phyloP scores from a whole-genome alignment of 106 monocot species.

The Dendrobium officinale region DNA sequence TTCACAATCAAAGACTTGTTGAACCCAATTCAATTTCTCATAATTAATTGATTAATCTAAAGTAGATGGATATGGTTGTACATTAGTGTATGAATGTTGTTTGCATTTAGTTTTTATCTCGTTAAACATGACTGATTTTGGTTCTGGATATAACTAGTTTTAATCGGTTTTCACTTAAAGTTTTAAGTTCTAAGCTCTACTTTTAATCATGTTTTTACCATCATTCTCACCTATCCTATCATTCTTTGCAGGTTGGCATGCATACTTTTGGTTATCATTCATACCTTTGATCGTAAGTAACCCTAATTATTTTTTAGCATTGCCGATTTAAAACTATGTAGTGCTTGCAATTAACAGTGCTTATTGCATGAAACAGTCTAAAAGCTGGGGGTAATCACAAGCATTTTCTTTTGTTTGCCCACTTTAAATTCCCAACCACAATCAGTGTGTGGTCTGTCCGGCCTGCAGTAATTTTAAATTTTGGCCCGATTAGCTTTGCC shows the following conservation, averaged over 20 bases:
- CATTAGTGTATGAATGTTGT: too few relatives aligned
- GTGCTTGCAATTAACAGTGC: background rate
- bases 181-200: background rate
- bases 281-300: constrained; percentile 58
- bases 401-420: background rate
- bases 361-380: background rate
- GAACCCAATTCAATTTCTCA: too few relatives aligned
- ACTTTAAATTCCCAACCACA: background rate
- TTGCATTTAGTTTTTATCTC: background rate
- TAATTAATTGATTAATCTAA: too few relatives aligned
- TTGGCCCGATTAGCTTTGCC: too few relatives aligned
- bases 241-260: constrained; percentile 56
- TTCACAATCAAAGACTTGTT: too few relatives aligned
- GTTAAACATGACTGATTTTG: background rate
- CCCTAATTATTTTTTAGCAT: background rate
- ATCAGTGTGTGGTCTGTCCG: background rate
- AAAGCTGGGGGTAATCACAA: background rate
- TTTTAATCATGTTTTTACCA: background rate
- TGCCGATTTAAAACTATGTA: background rate
- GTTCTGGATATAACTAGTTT: background rate
- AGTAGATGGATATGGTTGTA: too few relatives aligned
- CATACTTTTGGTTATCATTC: constrained; percentile 63
- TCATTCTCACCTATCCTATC: background rate
- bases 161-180: background rate
- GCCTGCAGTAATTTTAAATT: background rate